Evolutionary conservation across 2,329 filamentous ascomycete genomes (phyloP), one percentile per base, ranked within the genome.

Genomic region (Aspergillus sp.): DNA sequence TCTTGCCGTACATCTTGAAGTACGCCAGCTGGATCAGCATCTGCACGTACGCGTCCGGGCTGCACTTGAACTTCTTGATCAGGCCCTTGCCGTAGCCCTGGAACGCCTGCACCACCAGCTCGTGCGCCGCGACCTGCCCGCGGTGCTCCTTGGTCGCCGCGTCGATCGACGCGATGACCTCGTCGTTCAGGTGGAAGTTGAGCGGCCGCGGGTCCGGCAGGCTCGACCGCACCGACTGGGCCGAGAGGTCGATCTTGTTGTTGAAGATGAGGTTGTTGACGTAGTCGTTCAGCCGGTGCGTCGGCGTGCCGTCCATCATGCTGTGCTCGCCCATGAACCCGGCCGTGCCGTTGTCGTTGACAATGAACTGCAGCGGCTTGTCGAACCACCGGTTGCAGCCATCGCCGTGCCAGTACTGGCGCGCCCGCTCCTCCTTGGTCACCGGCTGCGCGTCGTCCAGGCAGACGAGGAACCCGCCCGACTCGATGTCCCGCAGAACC

Each of bases 231-330:
- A 93, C 64, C 4, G 68, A 66, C 5, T 85, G 74, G 57, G 86
- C 75, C 39, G 81, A 82, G 55, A 95, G 84, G 62, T 95, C 86
- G 37, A 98, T 78, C 60, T 91, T 93, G 67, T 94, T 89, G 67
- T 81, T 80, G 66, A 94, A 88, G 60, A 96, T 95, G 53, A 84
- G 74, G 57, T 83, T 78, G 67, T 89, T 93, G 56, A 93, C 74
- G 55, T 86, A 91, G 71, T 98, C 91, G 61, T 95, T 98, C 11
- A 98, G 44, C 25, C 93, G 82, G 65, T 96, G 91, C 2, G 93
- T 98, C 1, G 93, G 88, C 5, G 91, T 98, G 44, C 93, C 91
- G 58, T 98, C 91, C 93, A 98, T 98, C 91, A 98, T 96, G 51
- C 84, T 93, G 72, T 98, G 91, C 67, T 98, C 91, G 53, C 91